Evolutionary conservation across 495 filamentous ascomycete species (phyloP).

Genomic region (Thozetella sp.): DNA sequence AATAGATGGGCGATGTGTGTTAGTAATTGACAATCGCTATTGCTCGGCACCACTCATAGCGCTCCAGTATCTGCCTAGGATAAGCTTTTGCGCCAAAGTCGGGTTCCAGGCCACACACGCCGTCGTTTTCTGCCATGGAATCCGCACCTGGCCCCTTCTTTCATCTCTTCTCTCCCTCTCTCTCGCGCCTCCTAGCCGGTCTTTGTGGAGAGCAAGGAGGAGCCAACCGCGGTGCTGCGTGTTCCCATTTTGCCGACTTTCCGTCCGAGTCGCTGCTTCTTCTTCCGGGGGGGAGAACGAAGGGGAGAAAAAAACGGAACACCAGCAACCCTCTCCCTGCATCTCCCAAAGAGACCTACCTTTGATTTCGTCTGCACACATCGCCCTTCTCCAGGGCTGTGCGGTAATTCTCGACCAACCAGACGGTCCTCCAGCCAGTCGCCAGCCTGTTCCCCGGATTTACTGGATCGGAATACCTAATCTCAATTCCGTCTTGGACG

Average conservation of each 20-base stretch:
- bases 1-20: neutral
- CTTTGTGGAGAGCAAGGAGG: constrained; percentile 1
- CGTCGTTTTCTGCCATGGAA: constrained; percentile 5
- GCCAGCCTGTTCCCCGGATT: constrained; percentile 6
- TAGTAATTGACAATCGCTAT: constrained; percentile 5
- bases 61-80: constrained; percentile 9
- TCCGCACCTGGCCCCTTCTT: constrained; percentile 9
- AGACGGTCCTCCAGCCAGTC: no score
- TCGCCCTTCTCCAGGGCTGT: no score
- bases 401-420: no score
- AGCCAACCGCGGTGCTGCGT: no score
- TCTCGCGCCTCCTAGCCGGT: neutral
- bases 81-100: neutral
- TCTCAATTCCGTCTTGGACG: constrained; percentile 8
- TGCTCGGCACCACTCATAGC: neutral
- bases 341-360: no score
- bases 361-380: no score
- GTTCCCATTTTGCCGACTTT: no score
- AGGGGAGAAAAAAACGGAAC: no score
- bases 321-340: no score
- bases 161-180: constrained; percentile 4
- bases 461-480: constrained; percentile 1
- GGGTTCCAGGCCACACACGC: neutral
- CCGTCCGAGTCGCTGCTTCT: no score
- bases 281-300: no score